phyloP scores from a whole-genome alignment of 805 yeast species.

The Nakazawaea anatomiae region DNA sequence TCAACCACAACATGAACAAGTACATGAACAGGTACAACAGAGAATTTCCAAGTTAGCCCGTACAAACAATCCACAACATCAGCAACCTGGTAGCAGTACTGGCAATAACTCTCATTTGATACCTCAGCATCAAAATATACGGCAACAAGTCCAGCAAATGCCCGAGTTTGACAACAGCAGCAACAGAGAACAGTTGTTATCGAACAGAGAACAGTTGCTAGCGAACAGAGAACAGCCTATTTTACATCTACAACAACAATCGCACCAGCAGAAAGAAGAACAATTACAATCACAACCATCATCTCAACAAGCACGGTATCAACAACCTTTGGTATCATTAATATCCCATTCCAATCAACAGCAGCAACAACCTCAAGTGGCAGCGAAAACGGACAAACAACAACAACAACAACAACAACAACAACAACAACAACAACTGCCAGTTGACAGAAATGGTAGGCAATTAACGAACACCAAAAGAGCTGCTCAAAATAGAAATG shows the following conservation, averaged over 20 bases:
- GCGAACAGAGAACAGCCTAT: neutral
- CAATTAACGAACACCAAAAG: conserved; percentile 65
- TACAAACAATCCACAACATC: neutral
- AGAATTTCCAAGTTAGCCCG: conserved; percentile 1
- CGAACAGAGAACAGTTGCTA: neutral
- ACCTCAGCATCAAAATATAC: neutral
- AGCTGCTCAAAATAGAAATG: conserved; percentile 88
- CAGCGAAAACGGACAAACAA: neutral
- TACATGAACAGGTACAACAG: conserved; percentile 10
- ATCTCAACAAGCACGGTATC: no score
- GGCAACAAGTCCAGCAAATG: conserved; percentile 12
- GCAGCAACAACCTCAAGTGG: neutral
- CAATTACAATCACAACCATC: no score
- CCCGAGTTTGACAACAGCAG: neutral
- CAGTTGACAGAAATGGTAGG: conserved; percentile 23
- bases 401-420: neutral
- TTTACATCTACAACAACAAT: neutral
- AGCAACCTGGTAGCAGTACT: no score
- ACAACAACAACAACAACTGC: conserved; percentile 12
- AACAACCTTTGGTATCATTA: no score
- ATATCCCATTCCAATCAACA: neutral
- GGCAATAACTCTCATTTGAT: neutral
- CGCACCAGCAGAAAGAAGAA: no score
- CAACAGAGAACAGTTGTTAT: neutral
- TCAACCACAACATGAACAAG: conserved; percentile 15